Evolutionary conservation across 2,329 filamentous ascomycete genomes (phyloP), one percentile per base, ranked within the genome.

Genomic region (Verticillium nubilum): DNA sequence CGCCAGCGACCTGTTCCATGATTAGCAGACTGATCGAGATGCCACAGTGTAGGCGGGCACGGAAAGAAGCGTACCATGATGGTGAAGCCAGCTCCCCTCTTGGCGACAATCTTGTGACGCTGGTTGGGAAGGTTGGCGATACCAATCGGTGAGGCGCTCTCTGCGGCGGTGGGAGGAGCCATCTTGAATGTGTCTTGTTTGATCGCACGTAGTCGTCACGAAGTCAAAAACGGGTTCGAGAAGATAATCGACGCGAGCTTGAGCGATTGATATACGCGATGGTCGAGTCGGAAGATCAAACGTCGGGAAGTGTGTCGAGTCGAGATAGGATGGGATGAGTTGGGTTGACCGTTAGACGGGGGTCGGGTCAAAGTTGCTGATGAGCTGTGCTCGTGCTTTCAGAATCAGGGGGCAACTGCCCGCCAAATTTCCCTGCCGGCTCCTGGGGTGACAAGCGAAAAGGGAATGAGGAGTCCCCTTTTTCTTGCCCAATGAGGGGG

Each of bases 11-110:
- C 92, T 96, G 71, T 54, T 61, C 31, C 5, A 13, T 31, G 9
- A 31, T 56, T 47, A 58, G 52, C 17, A 52, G 33, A 7, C 56
- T 17, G 2, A 4, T 2, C 10, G 4, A 9, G 17, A 17, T 5
- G 27, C 3, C 5, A 31, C 5, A 5, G 9, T 31, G 29, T n/a
- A n/a, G n/a, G n/a, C n/a, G n/a, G n/a, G n/a, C 29, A 58, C 27
- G 56, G 25, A 59, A 59, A 54, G n/a, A 54, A 59, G 63, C 82
- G 64, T 82, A 97, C 95, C 95, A 99, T 99, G 73, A 99, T 97
- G 67, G 95, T 99, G 80, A 99, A 99, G 73, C 93, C 91, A 72
- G 95, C 96, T 80, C 95, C 95, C 80, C 96, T 89, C 79, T 89
- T 87, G 64, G 83, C 84, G 72, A 89, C 86, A 73, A 89, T 89